Evolutionary conservation across 2,329 filamentous ascomycete genomes (phyloP).

Genomic region (Aspergillus sp.): DNA sequence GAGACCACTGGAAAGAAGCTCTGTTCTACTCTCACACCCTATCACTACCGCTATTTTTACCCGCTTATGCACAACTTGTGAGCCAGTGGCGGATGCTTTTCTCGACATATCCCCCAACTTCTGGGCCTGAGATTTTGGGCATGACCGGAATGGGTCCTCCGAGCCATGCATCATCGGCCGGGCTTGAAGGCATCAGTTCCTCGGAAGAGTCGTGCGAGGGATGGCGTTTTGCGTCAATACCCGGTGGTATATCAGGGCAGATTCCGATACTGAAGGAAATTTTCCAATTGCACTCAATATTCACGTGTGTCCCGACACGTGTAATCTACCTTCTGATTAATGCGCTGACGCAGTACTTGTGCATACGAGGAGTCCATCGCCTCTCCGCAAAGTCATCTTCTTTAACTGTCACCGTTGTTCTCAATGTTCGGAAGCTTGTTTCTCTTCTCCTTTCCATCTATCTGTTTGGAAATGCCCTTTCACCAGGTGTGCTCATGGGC

Average conservation of each 20-base stretch:
- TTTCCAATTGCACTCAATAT: conserved; percentile 21
- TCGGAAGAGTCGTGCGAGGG: background rate
- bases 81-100: conserved; percentile 39
- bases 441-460: conserved; percentile 90
- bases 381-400: conserved; percentile 85
- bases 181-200: background rate
- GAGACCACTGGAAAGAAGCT: conserved; percentile 86
- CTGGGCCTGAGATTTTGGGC: conserved; percentile 17
- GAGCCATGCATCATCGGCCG: background rate
- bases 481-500: conserved; percentile 74
- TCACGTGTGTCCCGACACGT: conserved; percentile 36
- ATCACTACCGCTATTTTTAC: conserved; percentile 48
- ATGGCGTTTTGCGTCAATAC: conserved; percentile 1
- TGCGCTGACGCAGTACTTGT: conserved; percentile 87
- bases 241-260: background rate
- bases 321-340: conserved; percentile 46
- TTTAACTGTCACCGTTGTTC: conserved; percentile 90
- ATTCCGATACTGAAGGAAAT: conserved; percentile 1
- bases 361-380: conserved; percentile 95
- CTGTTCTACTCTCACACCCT: conserved; percentile 81
- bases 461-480: conserved; percentile 85
- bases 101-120: conserved; percentile 36
- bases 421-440: conserved; percentile 92
- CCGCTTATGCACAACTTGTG: conserved; percentile 37
- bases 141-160: background rate